phyloP scores from a whole-genome alignment of 768 basidiomycete species.

The Mycena latifolia region DNA sequence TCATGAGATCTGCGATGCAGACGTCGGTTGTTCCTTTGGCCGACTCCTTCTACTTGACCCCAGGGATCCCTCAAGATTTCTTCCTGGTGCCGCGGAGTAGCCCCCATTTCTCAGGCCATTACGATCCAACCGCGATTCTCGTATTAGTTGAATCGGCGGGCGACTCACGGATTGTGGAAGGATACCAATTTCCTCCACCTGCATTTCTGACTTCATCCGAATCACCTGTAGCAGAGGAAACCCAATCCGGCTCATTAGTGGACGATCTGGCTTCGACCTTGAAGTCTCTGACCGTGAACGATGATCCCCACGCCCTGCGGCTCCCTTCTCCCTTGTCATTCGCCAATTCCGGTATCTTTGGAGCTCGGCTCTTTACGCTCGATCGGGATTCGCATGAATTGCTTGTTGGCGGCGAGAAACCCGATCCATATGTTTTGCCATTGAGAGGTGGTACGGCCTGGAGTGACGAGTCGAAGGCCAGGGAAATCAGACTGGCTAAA shows the following conservation, averaged over 20 bases:
- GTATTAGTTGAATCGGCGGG: slow-evolving; percentile 66
- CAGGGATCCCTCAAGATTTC: slow-evolving; percentile 80
- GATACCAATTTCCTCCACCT: slow-evolving; percentile 81
- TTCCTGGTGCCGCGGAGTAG: slow-evolving; percentile 75
- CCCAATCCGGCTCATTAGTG: slow-evolving; percentile 41
- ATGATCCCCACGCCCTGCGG: slow-evolving; percentile 51
- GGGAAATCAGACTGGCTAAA: slow-evolving; percentile 68
- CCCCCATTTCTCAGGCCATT: slow-evolving; percentile 77
- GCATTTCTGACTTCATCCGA: slow-evolving; percentile 41
- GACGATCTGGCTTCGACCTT: slow-evolving; percentile 58
- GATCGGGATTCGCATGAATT: slow-evolving; percentile 61
- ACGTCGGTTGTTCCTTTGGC: slow-evolving; percentile 64
- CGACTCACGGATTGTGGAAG: slow-evolving; percentile 65
- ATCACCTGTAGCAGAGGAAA: slow-evolving; percentile 22
- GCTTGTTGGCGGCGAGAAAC: slow-evolving; percentile 44
- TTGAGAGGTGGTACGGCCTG: slow-evolving; percentile 70
- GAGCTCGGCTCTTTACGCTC: slow-evolving; percentile 60
- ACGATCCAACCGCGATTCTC: slow-evolving; percentile 78
- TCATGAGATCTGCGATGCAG: slow-evolving; percentile 73
- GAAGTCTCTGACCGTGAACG: slow-evolving; percentile 49
- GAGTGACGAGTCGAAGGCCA: slow-evolving; percentile 61
- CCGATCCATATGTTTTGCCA: slow-evolving; percentile 45
- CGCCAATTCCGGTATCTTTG: slow-evolving; percentile 52
- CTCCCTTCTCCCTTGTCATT: slow-evolving; percentile 54
- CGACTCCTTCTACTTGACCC: slow-evolving; percentile 69